These are phyloP conservation scores for Hygrocybe coccinea DNA, from an alignment of 768 basidiomycete species.

Conservation along the genomic window DNA sequence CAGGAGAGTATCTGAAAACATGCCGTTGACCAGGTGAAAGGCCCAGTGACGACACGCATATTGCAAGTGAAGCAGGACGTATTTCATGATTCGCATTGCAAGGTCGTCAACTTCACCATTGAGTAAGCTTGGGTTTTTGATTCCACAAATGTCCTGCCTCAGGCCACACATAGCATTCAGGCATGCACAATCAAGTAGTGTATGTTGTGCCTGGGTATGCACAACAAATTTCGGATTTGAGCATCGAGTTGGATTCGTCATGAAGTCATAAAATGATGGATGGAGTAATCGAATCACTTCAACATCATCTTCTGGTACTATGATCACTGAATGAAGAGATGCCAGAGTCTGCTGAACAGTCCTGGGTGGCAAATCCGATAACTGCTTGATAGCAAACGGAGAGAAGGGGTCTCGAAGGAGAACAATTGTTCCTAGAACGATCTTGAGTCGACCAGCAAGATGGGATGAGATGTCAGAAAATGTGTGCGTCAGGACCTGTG, in stretches of 20 bases:
- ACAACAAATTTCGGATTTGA: neutral
- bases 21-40: neutral
- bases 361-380: neutral
- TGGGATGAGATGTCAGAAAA: no score
- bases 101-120: neutral
- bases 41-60: constrained; percentile 8
- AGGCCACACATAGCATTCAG: neutral
- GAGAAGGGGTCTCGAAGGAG: constrained; percentile 3
- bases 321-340: constrained; percentile 3
- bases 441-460: no score
- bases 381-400: neutral
- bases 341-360: neutral
- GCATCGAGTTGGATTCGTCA: neutral
- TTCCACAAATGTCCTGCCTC: no score
- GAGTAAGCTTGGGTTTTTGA: neutral
- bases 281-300: no score
- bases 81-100: neutral
- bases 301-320: no score
- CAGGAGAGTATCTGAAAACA: neutral
- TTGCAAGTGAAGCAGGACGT: neutral
- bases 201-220: constrained; percentile 3
- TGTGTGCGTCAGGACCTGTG: no score
- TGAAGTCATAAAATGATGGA: no score
- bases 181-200: neutral
- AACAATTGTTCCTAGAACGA: constrained; percentile 3